phyloP scores from a whole-genome alignment of 371 early-diverging fungal species.

The Phascolomyces articulosus region DNA sequence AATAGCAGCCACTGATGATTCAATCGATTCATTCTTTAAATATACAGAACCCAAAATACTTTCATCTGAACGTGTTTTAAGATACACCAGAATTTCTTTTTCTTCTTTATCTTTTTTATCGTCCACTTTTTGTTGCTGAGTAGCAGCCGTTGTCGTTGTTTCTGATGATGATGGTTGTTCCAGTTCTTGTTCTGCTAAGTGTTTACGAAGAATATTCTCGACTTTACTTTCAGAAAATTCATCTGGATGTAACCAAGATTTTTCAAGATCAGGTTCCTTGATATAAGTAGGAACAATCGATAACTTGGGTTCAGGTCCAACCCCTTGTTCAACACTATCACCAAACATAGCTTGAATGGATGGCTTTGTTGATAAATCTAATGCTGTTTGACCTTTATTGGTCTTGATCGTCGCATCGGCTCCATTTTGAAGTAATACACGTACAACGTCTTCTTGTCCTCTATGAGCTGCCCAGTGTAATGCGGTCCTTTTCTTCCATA shows the following conservation, averaged over 20 bases:
- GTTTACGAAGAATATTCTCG: constrained; percentile 31
- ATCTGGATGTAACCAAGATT: constrained; percentile 75
- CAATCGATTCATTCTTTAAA: constrained; percentile 54
- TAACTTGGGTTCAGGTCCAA: constrained; percentile 38
- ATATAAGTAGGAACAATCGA: constrained; percentile 72
- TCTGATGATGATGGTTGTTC: constrained; percentile 4
- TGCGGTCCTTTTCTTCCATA: constrained; percentile 56
- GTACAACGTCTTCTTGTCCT: constrained; percentile 58
- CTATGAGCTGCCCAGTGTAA: constrained; percentile 76
- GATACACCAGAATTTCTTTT: constrained; percentile 56
- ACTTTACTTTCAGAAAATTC: constrained; percentile 58
- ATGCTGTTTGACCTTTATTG: constrained; percentile 59
- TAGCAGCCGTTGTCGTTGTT: neutral
- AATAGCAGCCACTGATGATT: constrained; percentile 40
- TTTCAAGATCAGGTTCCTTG: constrained; percentile 69
- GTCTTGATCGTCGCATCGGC: constrained; percentile 58
- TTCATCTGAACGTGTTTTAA: constrained; percentile 40
- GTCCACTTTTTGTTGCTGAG: neutral
- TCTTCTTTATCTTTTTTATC: constrained; percentile 15
- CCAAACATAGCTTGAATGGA: constrained; percentile 40
- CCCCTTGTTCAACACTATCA: constrained; percentile 12
- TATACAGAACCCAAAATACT: constrained; percentile 57
- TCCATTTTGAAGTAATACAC: constrained; percentile 56
- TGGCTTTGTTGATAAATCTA: constrained; percentile 59
- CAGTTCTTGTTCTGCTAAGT: constrained; percentile 22